Evolutionary conservation across 805 yeast species (phyloP).

Genomic region (Candida sphagnicola): DNA sequence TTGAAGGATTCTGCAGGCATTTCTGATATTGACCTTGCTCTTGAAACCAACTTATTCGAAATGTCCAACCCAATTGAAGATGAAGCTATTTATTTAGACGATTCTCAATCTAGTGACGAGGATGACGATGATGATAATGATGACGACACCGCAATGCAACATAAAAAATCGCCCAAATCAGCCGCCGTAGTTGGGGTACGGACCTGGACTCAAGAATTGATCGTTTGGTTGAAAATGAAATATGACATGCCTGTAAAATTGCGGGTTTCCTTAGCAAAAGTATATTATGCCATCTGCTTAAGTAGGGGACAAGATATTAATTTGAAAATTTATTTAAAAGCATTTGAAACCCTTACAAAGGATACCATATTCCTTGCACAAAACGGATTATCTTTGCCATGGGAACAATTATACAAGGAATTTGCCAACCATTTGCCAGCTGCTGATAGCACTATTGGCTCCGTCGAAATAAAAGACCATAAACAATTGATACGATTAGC

Average conservation of each 20-base stretch:
- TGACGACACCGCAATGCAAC: conserved; percentile 42
- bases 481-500: conserved; percentile 50
- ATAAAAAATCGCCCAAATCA: conserved; percentile 59
- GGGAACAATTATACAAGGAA: conserved; percentile 44
- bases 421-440: conserved; percentile 28
- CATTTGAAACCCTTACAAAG: conserved; percentile 56
- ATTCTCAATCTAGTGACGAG: conserved; percentile 35
- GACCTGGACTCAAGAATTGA: conserved; percentile 85
- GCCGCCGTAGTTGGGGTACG: conserved; percentile 72
- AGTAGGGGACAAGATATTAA: conserved; percentile 69
- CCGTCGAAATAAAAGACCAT: conserved; percentile 45
- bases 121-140: conserved; percentile 29
- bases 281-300: conserved; percentile 68
- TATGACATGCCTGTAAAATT: conserved; percentile 70
- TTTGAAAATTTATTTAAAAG: conserved; percentile 54
- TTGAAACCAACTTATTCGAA: conserved; percentile 52
- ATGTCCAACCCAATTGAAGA: conserved; percentile 23
- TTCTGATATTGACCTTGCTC: conserved; percentile 42
- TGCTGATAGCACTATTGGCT: conserved; percentile 43
- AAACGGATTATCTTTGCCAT: conserved; percentile 45
- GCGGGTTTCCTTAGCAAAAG: conserved; percentile 58
- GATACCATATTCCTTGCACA: conserved; percentile 38
- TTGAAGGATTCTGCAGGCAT: conserved; percentile 27
- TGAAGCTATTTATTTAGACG: conserved; percentile 23
- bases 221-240: conserved; percentile 73